A percentile compares a stretch with the other conserved stretches of the same genome.
These are phyloP conservation scores for Pseudocercospora cruenta DNA, from an alignment of 2,329 filamentous ascomycete genomes.

Conservation along the genomic window DNA sequence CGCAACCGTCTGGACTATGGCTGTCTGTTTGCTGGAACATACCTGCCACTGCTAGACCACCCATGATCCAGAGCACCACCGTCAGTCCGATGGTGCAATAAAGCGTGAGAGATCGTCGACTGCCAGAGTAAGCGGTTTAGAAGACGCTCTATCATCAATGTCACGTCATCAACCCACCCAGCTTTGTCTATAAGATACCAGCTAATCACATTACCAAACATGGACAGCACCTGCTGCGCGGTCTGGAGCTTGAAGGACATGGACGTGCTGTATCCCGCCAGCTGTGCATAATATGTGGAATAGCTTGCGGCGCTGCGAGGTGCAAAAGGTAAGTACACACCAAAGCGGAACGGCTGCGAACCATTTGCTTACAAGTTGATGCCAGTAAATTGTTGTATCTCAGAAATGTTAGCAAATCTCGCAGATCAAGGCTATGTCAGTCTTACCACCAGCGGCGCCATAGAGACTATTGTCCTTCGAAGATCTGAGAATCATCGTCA, in stretches of 20 bases:
- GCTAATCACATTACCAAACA: constrained; percentile 48
- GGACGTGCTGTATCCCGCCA: constrained; percentile 45
- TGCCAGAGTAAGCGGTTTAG: too few species aligned
- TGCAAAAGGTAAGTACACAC: too few species aligned
- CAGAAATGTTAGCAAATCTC: not conserved
- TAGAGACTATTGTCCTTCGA: constrained; percentile 46
- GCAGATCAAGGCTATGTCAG: too few species aligned
- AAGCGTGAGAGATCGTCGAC: too few species aligned
- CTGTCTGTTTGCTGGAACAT: not conserved
- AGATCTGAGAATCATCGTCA: constrained; percentile 29
- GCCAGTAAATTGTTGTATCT: constrained; percentile 43
- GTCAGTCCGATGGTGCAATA: constrained; percentile 41
- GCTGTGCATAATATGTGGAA: constrained; percentile 50
- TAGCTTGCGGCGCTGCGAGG: constrained; percentile 37
- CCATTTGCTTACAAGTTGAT: constrained; percentile 21
- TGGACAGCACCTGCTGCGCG: constrained; percentile 45
- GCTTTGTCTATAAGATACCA: constrained; percentile 45
- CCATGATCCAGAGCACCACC: constrained; percentile 47
- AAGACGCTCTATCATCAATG: too few species aligned
- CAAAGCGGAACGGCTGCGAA: too few species aligned
- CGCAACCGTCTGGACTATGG: not conserved
- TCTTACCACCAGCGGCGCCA: constrained; percentile 36
- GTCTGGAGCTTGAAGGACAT: constrained; percentile 47
- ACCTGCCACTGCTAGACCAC: constrained; percentile 39
- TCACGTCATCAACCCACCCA: constrained; percentile 38